Conservation (phyloP, 768 basidiomycete genomes). For the Epithele typhae region DNA sequence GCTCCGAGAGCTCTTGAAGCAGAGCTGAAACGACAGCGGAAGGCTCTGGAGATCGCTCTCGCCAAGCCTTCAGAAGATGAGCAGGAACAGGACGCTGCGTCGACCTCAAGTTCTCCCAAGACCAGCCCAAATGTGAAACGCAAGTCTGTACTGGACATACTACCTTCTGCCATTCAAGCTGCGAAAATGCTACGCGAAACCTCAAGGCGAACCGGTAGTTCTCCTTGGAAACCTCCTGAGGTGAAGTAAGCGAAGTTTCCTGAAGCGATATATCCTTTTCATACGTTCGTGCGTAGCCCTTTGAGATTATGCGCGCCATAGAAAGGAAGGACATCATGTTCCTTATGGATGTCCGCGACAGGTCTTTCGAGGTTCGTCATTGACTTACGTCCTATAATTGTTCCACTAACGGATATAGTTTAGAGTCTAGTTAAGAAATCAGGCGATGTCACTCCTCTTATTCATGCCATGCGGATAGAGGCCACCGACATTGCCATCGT, state of each 20-base stretch:
- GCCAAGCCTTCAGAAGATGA: neutral
- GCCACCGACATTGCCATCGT: constrained; percentile 84
- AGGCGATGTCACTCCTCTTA: constrained; percentile 82
- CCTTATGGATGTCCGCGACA: constrained; percentile 80
- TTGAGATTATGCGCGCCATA: constrained; percentile 76
- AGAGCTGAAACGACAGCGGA: constrained; percentile 10
- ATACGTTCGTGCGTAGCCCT: no score
- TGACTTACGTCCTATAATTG: constrained; percentile 23
- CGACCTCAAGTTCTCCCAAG: neutral
- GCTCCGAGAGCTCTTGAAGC: constrained; percentile 45
- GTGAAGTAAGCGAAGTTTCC: constrained; percentile 30
- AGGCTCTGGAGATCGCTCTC: constrained; percentile 5
- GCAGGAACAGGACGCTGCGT: neutral
- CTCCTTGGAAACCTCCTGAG: constrained; percentile 51
- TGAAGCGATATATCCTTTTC: no score
- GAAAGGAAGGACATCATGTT: constrained; percentile 80
- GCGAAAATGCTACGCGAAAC: constrained; percentile 5
- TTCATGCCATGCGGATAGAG: constrained; percentile 86
- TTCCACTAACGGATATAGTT: neutral
- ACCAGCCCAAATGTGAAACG: constrained; percentile 6
- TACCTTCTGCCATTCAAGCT: constrained; percentile 5
- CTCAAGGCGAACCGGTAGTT: neutral
- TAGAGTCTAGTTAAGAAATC: constrained; percentile 80
- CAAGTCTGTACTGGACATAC: constrained; percentile 8
- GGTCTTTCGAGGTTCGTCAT: constrained; percentile 69